Evolutionary conservation across 768 basidiomycete species (phyloP).

Genomic region (Boletales sp.): DNA sequence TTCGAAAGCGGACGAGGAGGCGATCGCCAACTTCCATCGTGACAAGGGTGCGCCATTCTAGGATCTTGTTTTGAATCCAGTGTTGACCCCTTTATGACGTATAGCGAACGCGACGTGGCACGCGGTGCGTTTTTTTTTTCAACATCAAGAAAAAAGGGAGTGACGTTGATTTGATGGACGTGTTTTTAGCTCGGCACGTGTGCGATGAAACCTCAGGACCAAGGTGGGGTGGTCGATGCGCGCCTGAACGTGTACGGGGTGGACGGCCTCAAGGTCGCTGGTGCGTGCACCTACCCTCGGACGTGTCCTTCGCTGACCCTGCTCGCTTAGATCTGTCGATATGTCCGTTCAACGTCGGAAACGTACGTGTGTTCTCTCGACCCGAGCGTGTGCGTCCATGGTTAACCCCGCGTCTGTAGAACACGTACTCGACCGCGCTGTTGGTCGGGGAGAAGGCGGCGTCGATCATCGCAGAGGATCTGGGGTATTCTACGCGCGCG

Average conservation of each 20-base stretch:
- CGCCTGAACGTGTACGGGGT: conserved; percentile 62
- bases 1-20: conserved; percentile 31
- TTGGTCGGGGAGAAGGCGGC: conserved; percentile 17
- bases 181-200: conserved; percentile 55
- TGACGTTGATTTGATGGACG: not conserved
- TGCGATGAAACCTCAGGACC: conserved; percentile 59
- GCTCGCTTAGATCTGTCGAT: conserved; percentile 35
- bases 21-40: conserved; percentile 26
- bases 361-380: conserved; percentile 4
- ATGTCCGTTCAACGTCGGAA: conserved; percentile 23
- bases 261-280: conserved; percentile 56
- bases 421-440: conserved; percentile 14
- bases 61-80: not conserved
- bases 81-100: not conserved
- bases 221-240: conserved; percentile 61
- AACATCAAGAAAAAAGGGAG: no score
- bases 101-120: not conserved
- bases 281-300: conserved; percentile 25
- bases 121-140: not conserved
- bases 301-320: not conserved
- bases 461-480: conserved; percentile 9
- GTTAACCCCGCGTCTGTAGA: conserved; percentile 2
- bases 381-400: no score
- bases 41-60: not conserved
- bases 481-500: not conserved